Conservation (phyloP, 192 early-diverging fungal species). For the Gigaspora rosea region DNA sequence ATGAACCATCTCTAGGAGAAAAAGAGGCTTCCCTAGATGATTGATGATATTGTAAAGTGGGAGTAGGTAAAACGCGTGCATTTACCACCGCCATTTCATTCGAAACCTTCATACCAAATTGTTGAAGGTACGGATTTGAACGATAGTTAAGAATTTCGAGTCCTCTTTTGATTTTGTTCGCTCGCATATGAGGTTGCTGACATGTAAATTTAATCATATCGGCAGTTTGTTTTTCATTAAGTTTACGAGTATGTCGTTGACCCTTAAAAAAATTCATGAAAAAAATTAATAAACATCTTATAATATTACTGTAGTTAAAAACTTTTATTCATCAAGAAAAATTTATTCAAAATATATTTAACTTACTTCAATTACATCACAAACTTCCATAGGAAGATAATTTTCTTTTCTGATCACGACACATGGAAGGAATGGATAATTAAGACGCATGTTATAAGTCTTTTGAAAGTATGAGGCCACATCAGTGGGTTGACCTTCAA, state of each 20-base stretch:
- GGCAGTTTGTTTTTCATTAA: not conserved
- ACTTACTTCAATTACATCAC: constrained; percentile 61
- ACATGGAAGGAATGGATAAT: constrained; percentile 81
- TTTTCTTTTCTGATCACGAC: constrained; percentile 70
- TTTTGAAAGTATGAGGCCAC: constrained; percentile 80
- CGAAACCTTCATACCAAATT: not conserved
- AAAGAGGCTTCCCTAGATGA: constrained; percentile 51
- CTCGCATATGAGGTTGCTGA: not conserved
- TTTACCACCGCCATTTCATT: not conserved
- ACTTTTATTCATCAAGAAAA: too few relatives aligned
- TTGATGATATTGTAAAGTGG: constrained; percentile 27
- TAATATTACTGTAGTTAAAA: too few relatives aligned
- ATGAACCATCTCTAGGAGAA: constrained; percentile 70
- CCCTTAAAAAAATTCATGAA: too few relatives aligned
- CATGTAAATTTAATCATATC: constrained; percentile 1
- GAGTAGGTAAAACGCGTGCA: not conserved
- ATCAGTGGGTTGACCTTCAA: constrained; percentile 50
- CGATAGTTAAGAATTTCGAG: not conserved
- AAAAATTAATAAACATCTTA: too few relatives aligned
- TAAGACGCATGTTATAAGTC: constrained; percentile 70
- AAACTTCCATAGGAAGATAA: constrained; percentile 92
- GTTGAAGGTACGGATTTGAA: not conserved
- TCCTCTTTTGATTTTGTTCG: not conserved
- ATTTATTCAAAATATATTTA: not conserved
- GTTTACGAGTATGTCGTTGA: not conserved